Evolutionary conservation across 441 rosid species (phyloP), one percentile per base, ranked within the genome.

Genomic region (Euphorbia celastroides): DNA sequence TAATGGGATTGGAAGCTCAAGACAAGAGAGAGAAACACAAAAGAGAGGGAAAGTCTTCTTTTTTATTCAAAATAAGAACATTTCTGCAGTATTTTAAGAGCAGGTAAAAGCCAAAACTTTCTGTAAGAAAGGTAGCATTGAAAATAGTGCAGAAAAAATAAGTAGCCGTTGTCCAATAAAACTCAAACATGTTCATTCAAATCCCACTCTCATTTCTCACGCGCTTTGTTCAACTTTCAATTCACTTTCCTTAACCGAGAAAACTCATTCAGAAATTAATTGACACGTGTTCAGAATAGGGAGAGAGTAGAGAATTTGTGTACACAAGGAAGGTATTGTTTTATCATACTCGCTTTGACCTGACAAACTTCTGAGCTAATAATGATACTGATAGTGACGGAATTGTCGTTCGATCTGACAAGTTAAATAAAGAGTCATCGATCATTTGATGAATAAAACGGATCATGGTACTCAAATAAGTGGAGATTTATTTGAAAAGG

Each of bases 121-220:
- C 38, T 34, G 4, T 34, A 9, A 34, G 60, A 32, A 82, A 74
- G 17, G 25, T 65, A 57, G 67, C 55, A 66, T 84, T 12, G 81
- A 72, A 72, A 74, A 80, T 73, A 69, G 86, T 65, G 88, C 77
- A 38, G 51, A 72, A 9, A n/a, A 38, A 70, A 57, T 34, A 42
- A 74, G 86, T 67, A 79, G 82, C 88, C 88, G 90, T 86, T 83
- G 88, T 71, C 80, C 79, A 23, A 70, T 68, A 13, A 70, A 79
- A 76, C 75, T 83, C 79, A 78, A 79, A 82, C 73, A 65, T 30
- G 74, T 19, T 38, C 3, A 5, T 7, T 6, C 67, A 3, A 51
- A 31, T 34, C 13, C 13, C 48, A 74, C 75, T 57, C 72, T 57
- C 74, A 23, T 1, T 57, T 30, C 61, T 57, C 14, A 19, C 36